Percentiles rank a stretch among this genome's conserved stretches.
phyloP scores from a whole-genome alignment of 2,329 filamentous ascomycete genomes.

The Trichophyton simii region DNA sequence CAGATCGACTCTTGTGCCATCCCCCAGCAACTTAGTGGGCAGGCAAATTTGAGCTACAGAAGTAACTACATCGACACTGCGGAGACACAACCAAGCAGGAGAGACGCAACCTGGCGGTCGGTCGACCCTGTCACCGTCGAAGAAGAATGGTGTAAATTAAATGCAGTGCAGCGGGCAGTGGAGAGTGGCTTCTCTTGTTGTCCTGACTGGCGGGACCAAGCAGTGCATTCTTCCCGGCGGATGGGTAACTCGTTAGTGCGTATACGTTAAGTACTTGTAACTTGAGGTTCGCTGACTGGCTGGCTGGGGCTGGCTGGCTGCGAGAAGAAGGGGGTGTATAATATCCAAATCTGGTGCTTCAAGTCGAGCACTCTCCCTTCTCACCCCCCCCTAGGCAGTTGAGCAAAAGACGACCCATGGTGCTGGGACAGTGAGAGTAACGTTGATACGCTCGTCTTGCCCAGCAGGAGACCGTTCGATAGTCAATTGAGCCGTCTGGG shows the following conservation, averaged over 20 bases:
- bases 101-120: not conserved
- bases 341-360: slow-evolving; percentile 1
- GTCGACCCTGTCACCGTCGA: not conserved
- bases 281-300: slow-evolving; percentile 4
- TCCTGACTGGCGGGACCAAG: not conserved
- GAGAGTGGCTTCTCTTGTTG: not conserved
- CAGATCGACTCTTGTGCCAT: not conserved
- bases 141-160: not conserved
- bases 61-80: too few species aligned
- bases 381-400: not conserved
- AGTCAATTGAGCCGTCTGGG: not conserved
- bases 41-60: too few species aligned
- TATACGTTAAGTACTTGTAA: not conserved
- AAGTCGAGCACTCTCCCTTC: not conserved
- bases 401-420: not conserved
- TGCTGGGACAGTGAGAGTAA: not conserved
- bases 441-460: not conserved
- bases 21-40: too few species aligned
- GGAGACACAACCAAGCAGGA: too few species aligned
- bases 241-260: too few species aligned
- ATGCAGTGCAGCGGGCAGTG: not conserved
- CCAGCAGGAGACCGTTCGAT: not conserved
- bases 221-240: too few species aligned
- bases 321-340: not conserved
- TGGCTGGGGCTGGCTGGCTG: too few species aligned